Evolutionary conservation across 805 yeast species (phyloP).

Genomic region (Phaffomyces thermotolerans): DNA sequence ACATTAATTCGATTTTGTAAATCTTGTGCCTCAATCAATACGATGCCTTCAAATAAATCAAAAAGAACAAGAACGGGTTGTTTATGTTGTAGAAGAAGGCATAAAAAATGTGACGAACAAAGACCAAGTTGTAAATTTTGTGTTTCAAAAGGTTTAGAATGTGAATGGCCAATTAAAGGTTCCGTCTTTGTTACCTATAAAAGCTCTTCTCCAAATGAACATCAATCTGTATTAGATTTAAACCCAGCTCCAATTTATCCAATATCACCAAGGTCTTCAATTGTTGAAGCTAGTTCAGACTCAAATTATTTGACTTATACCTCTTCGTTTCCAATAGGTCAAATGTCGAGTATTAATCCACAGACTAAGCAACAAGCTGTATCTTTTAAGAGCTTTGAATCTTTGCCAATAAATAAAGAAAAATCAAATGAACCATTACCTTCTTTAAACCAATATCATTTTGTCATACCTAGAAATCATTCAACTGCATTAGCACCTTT

Average conservation of each 20-base stretch:
- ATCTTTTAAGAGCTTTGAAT: no score
- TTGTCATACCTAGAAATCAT: constrained; percentile 4
- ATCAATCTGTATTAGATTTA: not conserved
- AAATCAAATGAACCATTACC: constrained; percentile 3
- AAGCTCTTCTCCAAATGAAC: not conserved
- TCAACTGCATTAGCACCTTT: no score
- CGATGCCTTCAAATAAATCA: not conserved
- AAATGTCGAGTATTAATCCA: no score
- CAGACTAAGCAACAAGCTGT: no score
- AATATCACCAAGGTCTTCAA: not conserved
- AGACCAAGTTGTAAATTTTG: constrained; percentile 38
- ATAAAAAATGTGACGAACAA: constrained; percentile 54
- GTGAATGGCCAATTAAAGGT: constrained; percentile 17
- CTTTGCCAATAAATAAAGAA: not conserved
- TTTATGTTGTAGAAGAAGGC: constrained; percentile 53
- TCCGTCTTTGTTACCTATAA: constrained; percentile 14
- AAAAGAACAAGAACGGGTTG: constrained; percentile 43
- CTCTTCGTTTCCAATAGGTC: no score
- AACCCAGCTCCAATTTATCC: not conserved
- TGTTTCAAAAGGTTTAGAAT: constrained; percentile 27
- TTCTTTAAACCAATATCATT: constrained; percentile 8
- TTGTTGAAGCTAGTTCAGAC: not conserved
- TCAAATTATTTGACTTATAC: no score
- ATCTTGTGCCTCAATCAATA: no score
- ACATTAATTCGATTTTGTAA: no score